These are phyloP conservation scores for Fraxinus quadrangulata DNA, from an alignment of 257 asterid genomes.

Conservation along the genomic window DNA sequence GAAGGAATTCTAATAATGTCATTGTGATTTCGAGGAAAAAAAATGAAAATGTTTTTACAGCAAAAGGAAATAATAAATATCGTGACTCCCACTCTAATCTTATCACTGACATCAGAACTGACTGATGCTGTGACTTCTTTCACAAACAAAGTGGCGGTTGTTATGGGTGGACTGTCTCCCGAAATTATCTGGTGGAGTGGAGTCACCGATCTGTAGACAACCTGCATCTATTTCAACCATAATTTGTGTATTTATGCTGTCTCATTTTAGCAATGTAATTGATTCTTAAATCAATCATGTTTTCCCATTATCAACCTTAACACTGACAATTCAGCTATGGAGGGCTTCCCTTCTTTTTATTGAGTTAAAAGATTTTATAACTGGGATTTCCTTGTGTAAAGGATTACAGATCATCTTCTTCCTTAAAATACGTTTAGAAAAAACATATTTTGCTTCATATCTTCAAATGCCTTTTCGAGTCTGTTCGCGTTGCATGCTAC, in stretches of 20 bases:
- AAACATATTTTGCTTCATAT: background rate
- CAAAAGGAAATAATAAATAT: background rate
- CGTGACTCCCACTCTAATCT: background rate
- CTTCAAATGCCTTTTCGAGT: background rate
- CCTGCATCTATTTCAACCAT: background rate
- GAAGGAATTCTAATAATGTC: background rate
- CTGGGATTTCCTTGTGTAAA: background rate
- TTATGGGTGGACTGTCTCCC: constrained; percentile 8
- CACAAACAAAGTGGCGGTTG: constrained; percentile 7
- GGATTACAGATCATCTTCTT: background rate
- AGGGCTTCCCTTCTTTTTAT: background rate
- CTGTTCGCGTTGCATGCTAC: background rate
- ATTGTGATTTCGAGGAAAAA: background rate
- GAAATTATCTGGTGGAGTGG: background rate
- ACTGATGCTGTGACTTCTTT: background rate
- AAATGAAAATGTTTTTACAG: background rate
- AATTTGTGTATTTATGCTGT: background rate
- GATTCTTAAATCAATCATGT: constrained; percentile 1
- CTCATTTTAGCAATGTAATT: constrained; percentile 13
- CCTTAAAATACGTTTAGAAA: background rate
- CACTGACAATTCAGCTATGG: background rate
- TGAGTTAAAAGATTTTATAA: background rate
- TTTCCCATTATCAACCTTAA: constrained; percentile 9
- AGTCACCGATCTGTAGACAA: background rate
- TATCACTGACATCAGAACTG: background rate